These are phyloP conservation scores for button mushroom (Agaricus bisporus) DNA, from an alignment of 768 basidiomycete genomes.

Conservation along the genomic window DNA sequence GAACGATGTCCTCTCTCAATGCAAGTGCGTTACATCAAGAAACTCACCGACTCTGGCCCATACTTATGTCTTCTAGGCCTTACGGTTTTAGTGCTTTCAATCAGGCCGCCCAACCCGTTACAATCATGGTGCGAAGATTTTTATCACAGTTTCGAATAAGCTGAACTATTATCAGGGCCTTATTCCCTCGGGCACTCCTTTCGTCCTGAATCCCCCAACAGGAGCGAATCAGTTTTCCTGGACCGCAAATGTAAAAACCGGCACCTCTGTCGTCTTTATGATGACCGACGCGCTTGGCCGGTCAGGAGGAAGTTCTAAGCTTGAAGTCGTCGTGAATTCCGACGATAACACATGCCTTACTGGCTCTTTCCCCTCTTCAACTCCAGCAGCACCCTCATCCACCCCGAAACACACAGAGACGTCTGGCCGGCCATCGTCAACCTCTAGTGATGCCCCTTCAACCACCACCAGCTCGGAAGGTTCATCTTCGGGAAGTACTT, in stretches of 20 bases:
- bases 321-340: constrained; percentile 40
- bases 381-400: constrained; percentile 21
- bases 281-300: constrained; percentile 45
- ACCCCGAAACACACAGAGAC: constrained; percentile 20
- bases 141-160: neutral
- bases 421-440: constrained; percentile 13
- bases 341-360: constrained; percentile 48
- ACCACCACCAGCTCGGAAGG: constrained; percentile 1
- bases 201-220: constrained; percentile 35
- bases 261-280: constrained; percentile 52
- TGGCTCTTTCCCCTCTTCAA: constrained; percentile 47
- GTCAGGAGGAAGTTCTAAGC: constrained; percentile 56
- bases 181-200: constrained; percentile 54
- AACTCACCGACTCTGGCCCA: neutral
- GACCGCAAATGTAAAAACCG: constrained; percentile 50
- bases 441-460: constrained; percentile 14
- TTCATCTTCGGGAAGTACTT: constrained; percentile 16
- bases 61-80: constrained; percentile 25
- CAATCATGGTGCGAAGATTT: constrained; percentile 37
- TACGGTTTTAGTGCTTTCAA: constrained; percentile 40
- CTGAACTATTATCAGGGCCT: constrained; percentile 36
- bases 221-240: constrained; percentile 41
- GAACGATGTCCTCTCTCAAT: constrained; percentile 52
- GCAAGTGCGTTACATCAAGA: constrained; percentile 38
- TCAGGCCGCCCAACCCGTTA: constrained; percentile 45